phyloP scores from a whole-genome alignment of 2,329 filamentous ascomycete genomes.

The Sphaerulina vaccinii region DNA sequence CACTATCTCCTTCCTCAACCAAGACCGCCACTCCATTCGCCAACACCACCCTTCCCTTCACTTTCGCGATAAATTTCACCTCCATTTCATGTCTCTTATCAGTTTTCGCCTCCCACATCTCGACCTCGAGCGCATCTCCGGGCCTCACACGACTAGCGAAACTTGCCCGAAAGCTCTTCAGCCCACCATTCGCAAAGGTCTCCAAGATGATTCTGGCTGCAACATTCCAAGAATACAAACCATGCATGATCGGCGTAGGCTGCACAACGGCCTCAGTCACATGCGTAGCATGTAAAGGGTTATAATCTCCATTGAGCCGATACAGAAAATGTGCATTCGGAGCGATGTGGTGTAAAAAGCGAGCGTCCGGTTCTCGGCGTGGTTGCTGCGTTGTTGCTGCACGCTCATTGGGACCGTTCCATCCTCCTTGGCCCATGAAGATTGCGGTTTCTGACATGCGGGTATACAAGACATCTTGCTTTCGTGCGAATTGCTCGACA shows the following conservation, averaged over 20 bases:
- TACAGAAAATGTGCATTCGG: constrained; percentile 74
- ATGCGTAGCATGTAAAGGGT: constrained; percentile 88
- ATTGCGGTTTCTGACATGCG: constrained; percentile 69
- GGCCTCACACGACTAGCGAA: constrained; percentile 82
- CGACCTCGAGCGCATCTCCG: constrained; percentile 74
- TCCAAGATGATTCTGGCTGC: constrained; percentile 69
- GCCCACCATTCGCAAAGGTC: constrained; percentile 68
- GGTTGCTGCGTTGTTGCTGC: neutral
- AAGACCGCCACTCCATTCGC: constrained; percentile 6
- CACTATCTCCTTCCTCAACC: neutral
- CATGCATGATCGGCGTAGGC: constrained; percentile 87
- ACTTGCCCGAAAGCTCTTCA: constrained; percentile 82
- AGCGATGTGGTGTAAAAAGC: constrained; percentile 22
- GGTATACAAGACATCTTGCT: constrained; percentile 35
- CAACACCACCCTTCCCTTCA: constrained; percentile 15
- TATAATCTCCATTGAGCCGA: constrained; percentile 87
- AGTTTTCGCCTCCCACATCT: constrained; percentile 65
- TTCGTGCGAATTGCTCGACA: constrained; percentile 56
- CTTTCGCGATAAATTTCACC: constrained; percentile 7
- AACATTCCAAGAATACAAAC: constrained; percentile 81
- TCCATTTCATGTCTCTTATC: constrained; percentile 53
- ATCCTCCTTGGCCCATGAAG: constrained; percentile 73
- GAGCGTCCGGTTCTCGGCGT: neutral
- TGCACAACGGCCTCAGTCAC: constrained; percentile 67
- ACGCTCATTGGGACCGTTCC: constrained; percentile 78